These are phyloP conservation scores for Coprinopsis strossmayeri DNA, from an alignment of 768 basidiomycete species.

Conservation along the genomic window DNA sequence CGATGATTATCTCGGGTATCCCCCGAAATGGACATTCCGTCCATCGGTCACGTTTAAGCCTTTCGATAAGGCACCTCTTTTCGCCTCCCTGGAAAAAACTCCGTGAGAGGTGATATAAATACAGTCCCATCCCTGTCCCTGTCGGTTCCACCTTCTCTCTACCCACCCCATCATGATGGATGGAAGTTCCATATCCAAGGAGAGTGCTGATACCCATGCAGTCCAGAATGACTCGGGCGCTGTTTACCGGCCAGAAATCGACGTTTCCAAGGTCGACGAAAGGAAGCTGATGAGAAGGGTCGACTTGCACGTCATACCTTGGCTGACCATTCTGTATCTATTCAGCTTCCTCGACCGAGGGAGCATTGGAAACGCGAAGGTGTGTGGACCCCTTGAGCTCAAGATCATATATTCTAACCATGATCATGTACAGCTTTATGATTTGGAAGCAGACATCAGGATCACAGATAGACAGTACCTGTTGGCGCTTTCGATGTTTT, in stretches of 20 bases:
- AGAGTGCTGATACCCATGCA: neutral
- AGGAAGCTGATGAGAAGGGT: constrained; percentile 51
- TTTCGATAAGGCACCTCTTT: no score
- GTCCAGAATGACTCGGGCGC: constrained; percentile 12
- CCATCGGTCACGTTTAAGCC: no score
- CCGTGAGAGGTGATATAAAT: no score
- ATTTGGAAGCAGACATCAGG: constrained; percentile 47
- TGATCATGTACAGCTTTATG: constrained; percentile 35
- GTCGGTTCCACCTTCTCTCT: no score
- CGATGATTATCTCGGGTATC: no score
- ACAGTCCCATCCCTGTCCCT: no score
- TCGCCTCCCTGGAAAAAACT: no score
- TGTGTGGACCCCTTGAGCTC: constrained; percentile 15
- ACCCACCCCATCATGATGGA: neutral
- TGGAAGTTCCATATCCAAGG: neutral
- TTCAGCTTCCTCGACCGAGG: constrained; percentile 63
- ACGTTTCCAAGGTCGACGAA: constrained; percentile 48
- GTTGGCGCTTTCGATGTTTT: constrained; percentile 67
- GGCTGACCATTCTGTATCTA: constrained; percentile 68
- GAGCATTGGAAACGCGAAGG: constrained; percentile 74
- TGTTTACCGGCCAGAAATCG: constrained; percentile 44
- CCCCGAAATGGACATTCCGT: no score
- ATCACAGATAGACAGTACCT: constrained; percentile 63
- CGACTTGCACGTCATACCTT: constrained; percentile 66
- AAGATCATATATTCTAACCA: constrained; percentile 16